Evolutionary conservation across 2,329 filamentous ascomycete genomes (phyloP), one percentile per base, ranked within the genome.

Genomic region (Aspergillus amoenus): DNA sequence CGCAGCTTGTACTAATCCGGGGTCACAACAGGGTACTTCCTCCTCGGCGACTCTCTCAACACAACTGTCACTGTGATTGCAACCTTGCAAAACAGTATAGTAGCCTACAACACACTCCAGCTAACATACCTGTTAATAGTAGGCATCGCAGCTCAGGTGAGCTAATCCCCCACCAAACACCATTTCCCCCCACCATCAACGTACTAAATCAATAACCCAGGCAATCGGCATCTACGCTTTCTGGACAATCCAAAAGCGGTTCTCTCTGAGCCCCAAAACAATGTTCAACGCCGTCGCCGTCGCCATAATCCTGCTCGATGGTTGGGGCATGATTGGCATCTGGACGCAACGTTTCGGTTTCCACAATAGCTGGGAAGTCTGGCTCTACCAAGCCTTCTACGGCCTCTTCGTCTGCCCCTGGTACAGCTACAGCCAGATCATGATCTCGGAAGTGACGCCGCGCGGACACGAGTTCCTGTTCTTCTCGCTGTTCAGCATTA

Each of bases 351-450:
- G 67, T 1, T 82, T 84, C 52, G 81, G 81, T 6, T 84, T 82
- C 66, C 81, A 84, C 62, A 71, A 81, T 58, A 68, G 69, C 5
- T 83, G 80, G 80, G 82, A 84, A 66, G 75, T 82, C 45, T 82
- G 79, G 80, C 70, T 71, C 60, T 79, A 79, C 57, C 76, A 79
- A 68, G 74, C 71, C 8, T 87, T 85, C 61, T 89, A 88, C 64
- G 86, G 87, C 0, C 75, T 89, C 1, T 81, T 88, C 46, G 83
- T 88, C 6, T 88, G 86, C 61, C 86, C 86, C 0, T 89, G 86
- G 86, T 89, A 88, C 70, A 85, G 83, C 47, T 89, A 89, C 70
- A 84, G 81, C 0, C 86, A 89, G 68, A 88, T 86, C 64, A 86
- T 89, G 81, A 89, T 89, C 62, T 84, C 82, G 3, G 87, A 88